Conservation (phyloP, 140 eudicot genomes). For the Cichorium intybus region DNA sequence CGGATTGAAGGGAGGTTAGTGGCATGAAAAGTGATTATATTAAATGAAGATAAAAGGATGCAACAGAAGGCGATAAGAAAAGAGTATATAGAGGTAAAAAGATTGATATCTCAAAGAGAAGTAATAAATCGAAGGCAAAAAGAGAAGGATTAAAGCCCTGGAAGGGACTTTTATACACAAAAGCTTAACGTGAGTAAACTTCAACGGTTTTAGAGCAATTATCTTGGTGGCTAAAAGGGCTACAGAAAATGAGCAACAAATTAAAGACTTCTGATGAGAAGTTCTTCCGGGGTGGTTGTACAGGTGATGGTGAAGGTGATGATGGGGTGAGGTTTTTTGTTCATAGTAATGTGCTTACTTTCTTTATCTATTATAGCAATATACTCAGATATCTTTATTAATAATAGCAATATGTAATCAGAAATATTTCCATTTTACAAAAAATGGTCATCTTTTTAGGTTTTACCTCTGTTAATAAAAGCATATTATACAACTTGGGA, state of each 20-base stretch:
- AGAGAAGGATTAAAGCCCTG: constrained; percentile 40
- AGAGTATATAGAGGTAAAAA: constrained; percentile 42
- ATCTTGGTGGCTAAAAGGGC: constrained; percentile 53
- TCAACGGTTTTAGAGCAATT: constrained; percentile 31
- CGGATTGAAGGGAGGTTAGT: constrained; percentile 31
- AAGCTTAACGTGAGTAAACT: constrained; percentile 30
- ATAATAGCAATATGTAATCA: too few relatives aligned
- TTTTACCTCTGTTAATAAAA: too few relatives aligned
- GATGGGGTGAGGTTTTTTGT: neutral
- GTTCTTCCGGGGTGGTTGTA: constrained; percentile 17
- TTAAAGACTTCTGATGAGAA: constrained; percentile 19
- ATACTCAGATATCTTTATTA: too few relatives aligned
- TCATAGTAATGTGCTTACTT: too few relatives aligned
- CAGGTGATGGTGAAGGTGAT: constrained; percentile 1
- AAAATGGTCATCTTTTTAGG: too few relatives aligned
- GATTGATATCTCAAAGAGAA: constrained; percentile 43
- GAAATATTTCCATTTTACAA: too few relatives aligned
- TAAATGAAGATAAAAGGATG: constrained; percentile 31
- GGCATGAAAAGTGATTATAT: constrained; percentile 17
- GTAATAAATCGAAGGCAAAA: constrained; percentile 56
- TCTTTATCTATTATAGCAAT: too few relatives aligned
- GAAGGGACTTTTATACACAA: constrained; percentile 42
- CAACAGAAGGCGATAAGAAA: constrained; percentile 32
- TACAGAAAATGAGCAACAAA: constrained; percentile 43
- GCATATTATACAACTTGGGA: too few relatives aligned